Evolutionary conservation across 805 yeast genomes (phyloP).

Genomic region (Clavispora santaluciae): DNA sequence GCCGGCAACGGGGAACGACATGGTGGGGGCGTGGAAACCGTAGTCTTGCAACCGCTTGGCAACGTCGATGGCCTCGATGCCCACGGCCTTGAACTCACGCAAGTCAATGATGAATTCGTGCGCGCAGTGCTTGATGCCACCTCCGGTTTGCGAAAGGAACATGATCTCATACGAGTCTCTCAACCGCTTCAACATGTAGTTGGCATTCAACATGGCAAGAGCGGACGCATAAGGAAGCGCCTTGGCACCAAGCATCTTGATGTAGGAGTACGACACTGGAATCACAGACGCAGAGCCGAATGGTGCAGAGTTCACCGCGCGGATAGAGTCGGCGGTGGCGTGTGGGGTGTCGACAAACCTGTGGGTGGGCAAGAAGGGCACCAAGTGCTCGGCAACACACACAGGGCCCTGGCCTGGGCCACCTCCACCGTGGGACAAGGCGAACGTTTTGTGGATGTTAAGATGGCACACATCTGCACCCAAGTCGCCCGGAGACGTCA

Average conservation of each 20-base stretch:
- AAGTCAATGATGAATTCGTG: conserved; percentile 94
- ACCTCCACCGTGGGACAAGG: conserved; percentile 98
- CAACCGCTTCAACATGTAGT: conserved; percentile 84
- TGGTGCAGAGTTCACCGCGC: conserved; percentile 87
- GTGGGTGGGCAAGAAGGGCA: conserved; percentile 80
- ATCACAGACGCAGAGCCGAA: conserved; percentile 92
- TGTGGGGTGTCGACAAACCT: conserved; percentile 51
- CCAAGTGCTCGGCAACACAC: conserved; percentile 79
- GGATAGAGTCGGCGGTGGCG: conserved; percentile 48
- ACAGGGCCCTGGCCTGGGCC: conserved; percentile 99
- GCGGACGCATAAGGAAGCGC: conserved; percentile 85
- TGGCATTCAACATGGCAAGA: conserved; percentile 90
- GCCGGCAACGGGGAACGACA: conserved; percentile 98
- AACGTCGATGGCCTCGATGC: conserved; percentile 91
- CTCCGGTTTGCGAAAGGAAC: conserved; percentile 51
- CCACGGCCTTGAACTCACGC: conserved; percentile 72
- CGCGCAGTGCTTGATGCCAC: conserved; percentile 72
- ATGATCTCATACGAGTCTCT: conserved; percentile 68
- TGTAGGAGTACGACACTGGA: conserved; percentile 92
- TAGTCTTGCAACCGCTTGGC: conserved; percentile 97
- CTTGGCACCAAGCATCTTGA: conserved; percentile 85
- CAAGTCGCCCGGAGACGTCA: conserved; percentile 94
- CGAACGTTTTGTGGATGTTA: conserved; percentile 94
- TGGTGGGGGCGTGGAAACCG: conserved; percentile 98
- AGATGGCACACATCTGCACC: conserved; percentile 98